Base-by-base conservation (phyloP, 2,329 filamentous ascomycete species). In the Daldinia sp. region DNA sequence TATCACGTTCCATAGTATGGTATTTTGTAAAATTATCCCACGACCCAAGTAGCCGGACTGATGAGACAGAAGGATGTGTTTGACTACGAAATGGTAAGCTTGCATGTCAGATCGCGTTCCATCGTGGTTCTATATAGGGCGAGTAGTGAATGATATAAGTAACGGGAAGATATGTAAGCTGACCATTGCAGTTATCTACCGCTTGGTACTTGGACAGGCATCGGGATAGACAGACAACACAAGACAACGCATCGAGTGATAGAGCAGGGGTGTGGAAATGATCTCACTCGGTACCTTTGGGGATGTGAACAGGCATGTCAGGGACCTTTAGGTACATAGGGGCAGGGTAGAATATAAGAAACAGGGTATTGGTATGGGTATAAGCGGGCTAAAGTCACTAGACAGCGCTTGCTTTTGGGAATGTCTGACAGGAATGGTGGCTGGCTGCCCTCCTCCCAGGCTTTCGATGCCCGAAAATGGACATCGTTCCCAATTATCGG, bases 21-120 rank as follows among this genome's bases (percentile, higher is more conserved):
- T 87, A 82, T 73, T 85, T 87, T 63, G 84, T 82, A 79, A 97
- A 97, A 80, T 97, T 97, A 80, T 97, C 94, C 94, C 94, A 98
- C 67, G 93, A 97, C 66, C 94, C 94, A 71, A 95, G 83, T 45
- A 97, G 84, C 73, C 91, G 88, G 68, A 97, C 91, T 43, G 89
- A 90, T 66, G 84, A 83, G 66, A 88, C 83, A 52, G 85, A 83
- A 67, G 85, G 83, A 69, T 84, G 76, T 56, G 87, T 88, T 78
- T 85, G 82, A 73, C 87, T 90, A 74, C 58, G 61, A 47, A 60
- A 11, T 58, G 58, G 68, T 76, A 58, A 75, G 73, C 60, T 71
- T 66, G 49, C 34, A 61, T 56, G 64, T 68, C 45, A 37, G 55
- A 56, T 64, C 37, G 48, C 53, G 49, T 59, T 58, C 32, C 59